A percentile compares a stretch with the other conserved stretches of the same genome.
phyloP scores from a whole-genome alignment of 345 rosid genomes.

The Eutrema heterophyllum region DNA sequence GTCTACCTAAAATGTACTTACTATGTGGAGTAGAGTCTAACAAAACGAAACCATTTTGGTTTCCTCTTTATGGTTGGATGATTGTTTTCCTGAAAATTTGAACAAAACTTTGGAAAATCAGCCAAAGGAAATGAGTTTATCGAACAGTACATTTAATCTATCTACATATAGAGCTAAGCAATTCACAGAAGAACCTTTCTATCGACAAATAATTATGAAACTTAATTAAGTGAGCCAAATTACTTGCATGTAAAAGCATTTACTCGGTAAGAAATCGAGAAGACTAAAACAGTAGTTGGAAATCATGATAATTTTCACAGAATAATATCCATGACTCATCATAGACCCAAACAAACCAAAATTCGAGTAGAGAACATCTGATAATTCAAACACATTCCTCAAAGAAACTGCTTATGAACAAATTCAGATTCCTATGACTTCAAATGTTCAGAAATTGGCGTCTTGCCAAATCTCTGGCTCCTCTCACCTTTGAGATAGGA shows the following conservation, averaged over 20 bases:
- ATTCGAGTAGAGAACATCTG: neutral
- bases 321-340: neutral
- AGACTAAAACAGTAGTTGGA: too few relatives aligned
- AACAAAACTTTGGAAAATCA: neutral
- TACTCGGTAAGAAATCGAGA: too few relatives aligned
- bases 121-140: neutral
- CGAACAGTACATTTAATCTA: neutral
- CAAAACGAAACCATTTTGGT: slow-evolving; percentile 2
- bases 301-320: neutral
- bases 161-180: neutral
- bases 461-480: neutral
- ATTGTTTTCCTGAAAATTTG: slow-evolving; percentile 16
- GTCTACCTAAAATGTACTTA: neutral
- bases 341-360: neutral
- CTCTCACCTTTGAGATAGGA: neutral
- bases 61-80: neutral
- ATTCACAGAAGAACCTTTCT: neutral
- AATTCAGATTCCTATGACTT: neutral
- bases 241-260: neutral
- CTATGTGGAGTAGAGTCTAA: neutral
- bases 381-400: neutral
- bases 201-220: neutral
- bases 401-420: neutral
- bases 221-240: neutral
- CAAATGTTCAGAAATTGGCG: neutral